These are phyloP conservation scores for Nasturtium officinale DNA, from an alignment of 345 rosid species.

Conservation along the genomic window DNA sequence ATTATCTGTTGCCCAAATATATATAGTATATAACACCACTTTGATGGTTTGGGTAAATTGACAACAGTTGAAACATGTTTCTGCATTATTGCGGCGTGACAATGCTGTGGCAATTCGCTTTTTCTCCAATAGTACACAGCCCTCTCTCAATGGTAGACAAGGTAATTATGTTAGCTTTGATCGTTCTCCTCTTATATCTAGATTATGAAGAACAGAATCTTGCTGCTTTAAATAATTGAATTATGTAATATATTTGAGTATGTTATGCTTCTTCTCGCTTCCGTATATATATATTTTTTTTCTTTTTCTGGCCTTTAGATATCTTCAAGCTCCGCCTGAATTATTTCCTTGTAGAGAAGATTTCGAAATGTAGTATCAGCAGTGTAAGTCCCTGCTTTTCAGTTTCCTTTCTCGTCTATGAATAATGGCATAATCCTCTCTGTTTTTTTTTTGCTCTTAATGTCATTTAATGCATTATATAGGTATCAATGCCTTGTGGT, in stretches of 20 bases:
- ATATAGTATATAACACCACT: neutral
- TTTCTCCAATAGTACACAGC: constrained; percentile 54
- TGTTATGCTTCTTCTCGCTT: too few species aligned
- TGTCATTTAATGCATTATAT: constrained; percentile 15
- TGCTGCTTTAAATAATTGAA: neutral
- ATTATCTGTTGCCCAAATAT: neutral
- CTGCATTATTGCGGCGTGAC: constrained; percentile 54
- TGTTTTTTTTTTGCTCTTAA: neutral
- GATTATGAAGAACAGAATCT: neutral
- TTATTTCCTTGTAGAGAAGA: constrained; percentile 38
- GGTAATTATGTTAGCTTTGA: constrained; percentile 45
- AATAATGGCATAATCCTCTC: neutral
- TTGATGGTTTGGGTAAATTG: constrained; percentile 24
- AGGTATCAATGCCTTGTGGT: constrained; percentile 51
- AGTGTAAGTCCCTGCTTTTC: constrained; percentile 49
- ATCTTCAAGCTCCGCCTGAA: constrained; percentile 43
- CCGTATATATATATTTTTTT: too few species aligned
- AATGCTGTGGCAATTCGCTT: constrained; percentile 56
- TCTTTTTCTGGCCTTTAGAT: constrained; percentile 49
- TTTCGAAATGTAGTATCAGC: constrained; percentile 39
- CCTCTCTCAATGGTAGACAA: constrained; percentile 48
- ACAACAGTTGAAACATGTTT: constrained; percentile 71
- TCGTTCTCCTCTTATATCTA: neutral
- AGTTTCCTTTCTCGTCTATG: neutral
- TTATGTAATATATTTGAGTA: neutral